Evolutionary conservation across 371 early-diverging fungal species (phyloP).

Genomic region (Polyrhizophydium stewartii): DNA sequence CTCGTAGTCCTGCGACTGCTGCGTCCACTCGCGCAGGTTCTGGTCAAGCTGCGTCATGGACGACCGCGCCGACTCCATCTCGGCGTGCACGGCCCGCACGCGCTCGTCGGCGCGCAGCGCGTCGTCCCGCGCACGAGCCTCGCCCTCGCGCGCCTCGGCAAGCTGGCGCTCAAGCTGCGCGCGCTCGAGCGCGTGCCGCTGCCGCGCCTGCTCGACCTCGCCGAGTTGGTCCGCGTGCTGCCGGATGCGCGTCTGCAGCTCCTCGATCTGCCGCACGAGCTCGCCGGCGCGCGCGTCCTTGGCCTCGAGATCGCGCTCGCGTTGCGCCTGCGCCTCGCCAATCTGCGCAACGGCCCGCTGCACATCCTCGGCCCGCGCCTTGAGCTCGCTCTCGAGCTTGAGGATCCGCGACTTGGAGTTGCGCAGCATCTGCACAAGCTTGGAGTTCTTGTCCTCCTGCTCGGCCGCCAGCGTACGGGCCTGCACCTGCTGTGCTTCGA

Average conservation of each 20-base stretch:
- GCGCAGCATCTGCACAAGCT: slow-evolving; percentile 44
- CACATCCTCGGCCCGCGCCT: slow-evolving; percentile 21
- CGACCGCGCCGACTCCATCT: slow-evolving; percentile 64
- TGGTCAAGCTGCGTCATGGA: slow-evolving; percentile 65
- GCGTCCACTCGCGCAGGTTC: neutral
- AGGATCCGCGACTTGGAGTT: slow-evolving; percentile 43
- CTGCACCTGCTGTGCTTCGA: neutral
- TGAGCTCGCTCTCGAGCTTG: slow-evolving; percentile 41
- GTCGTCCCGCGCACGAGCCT: slow-evolving; percentile 29
- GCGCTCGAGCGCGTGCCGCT: slow-evolving; percentile 13
- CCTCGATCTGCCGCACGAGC: slow-evolving; percentile 32
- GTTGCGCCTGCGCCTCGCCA: neutral
- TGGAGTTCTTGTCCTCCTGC: slow-evolving; percentile 51
- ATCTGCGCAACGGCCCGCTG: slow-evolving; percentile 16
- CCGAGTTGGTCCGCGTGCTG: slow-evolving; percentile 18
- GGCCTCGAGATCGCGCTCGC: slow-evolving; percentile 18
- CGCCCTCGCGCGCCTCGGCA: slow-evolving; percentile 10
- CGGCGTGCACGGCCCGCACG: slow-evolving; percentile 60
- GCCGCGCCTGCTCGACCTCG: slow-evolving; percentile 17
- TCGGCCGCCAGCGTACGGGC: slow-evolving; percentile 11
- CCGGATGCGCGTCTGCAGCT: slow-evolving; percentile 22
- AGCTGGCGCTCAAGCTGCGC: slow-evolving; percentile 10
- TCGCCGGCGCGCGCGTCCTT: slow-evolving; percentile 23
- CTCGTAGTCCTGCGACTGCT: slow-evolving; percentile 14
- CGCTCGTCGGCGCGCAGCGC: slow-evolving; percentile 59